Evolutionary conservation across 805 yeast genomes (phyloP).

Genomic region (Danielia reshetovae): DNA sequence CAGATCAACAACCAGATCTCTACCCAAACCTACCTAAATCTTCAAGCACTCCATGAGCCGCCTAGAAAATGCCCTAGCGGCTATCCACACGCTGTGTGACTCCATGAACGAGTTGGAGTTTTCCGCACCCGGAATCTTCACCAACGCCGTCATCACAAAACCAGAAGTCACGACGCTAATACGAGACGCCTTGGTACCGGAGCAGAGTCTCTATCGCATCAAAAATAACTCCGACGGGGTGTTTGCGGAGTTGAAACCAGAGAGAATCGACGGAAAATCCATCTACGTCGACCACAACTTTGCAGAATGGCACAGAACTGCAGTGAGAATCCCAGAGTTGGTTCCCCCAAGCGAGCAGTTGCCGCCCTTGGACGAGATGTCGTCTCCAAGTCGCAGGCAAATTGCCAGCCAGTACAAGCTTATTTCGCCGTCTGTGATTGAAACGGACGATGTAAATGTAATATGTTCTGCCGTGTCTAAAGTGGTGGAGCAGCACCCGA

Average conservation of each 20-base stretch:
- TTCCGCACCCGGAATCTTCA: slow-evolving; percentile 57
- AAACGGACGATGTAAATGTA: slow-evolving; percentile 36
- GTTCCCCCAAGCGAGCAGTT: slow-evolving; percentile 1
- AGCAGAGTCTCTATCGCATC: slow-evolving; percentile 47
- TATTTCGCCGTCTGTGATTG: slow-evolving; percentile 10
- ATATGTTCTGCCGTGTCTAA: slow-evolving; percentile 26
- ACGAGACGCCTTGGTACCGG: slow-evolving; percentile 54
- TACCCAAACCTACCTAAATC: no score
- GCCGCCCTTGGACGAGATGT: slow-evolving; percentile 4
- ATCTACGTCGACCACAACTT: slow-evolving; percentile 30
- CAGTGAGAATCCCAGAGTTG: slow-evolving; percentile 26
- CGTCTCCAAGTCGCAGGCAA: slow-evolving; percentile 14
- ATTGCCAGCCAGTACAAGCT: slow-evolving; percentile 5
- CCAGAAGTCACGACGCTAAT: slow-evolving; percentile 54
- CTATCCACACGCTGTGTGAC: slow-evolving; percentile 21
- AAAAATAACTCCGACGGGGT: background rate
- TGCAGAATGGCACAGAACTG: slow-evolving; percentile 24
- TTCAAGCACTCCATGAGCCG: no score
- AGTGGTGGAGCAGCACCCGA: slow-evolving; percentile 8
- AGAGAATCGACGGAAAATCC: slow-evolving; percentile 48
- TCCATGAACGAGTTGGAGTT: slow-evolving; percentile 44
- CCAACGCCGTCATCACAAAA: slow-evolving; percentile 53
- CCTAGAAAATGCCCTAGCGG: slow-evolving; percentile 5
- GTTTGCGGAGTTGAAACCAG: slow-evolving; percentile 15
- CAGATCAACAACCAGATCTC: background rate